Base-by-base conservation (phyloP, 2,329 filamentous ascomycete genomes). In the Zymoseptoria passerinii region DNA sequence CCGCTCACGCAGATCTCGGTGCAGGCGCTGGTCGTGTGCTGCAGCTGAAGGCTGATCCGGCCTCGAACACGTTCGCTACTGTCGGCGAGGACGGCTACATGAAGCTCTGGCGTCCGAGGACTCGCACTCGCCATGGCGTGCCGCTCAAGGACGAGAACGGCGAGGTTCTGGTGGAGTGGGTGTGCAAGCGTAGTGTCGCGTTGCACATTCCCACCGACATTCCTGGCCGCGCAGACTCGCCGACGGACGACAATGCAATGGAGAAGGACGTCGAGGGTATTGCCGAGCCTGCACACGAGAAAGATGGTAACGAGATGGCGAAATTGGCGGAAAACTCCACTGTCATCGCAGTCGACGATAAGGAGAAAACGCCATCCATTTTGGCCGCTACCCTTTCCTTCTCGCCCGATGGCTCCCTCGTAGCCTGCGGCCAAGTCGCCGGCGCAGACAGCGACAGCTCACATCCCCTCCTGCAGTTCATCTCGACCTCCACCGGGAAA, bases 391-490 rank as follows among this genome's bases (percentile, higher is more conserved):
- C 82, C 50, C 73, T 96, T 48, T 79, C 85, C 23, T 96, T 89
- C 70, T 95, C 91, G 0, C 84, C 89, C 62, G 91, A 96, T 70
- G 90, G 89, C 1, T 95, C 90, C 10, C 83, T 89, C 1, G 76
- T 95, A n/a, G 90, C 90, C 54, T 84, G 85, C 52, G 77, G 75
- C 54, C 62, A 76, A 58, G 71, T 73, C 29, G 69, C 68, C 4
- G 56, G 61, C 16, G 65, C 80, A 29, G 75, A 76, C 28, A 70
- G 75, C 8, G 79, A 83, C 53, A 76, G 9, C 19, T 28, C 59
- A 5, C 58, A 81, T 4, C 84, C 85, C 4, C 77, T 85, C 16
- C 79, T 95, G 9, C 85, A 94, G 67, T 79, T 96, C 55, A 83
- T 97, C 63, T 87, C 96, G 71, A 80, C 88, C 0, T 78, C 82